Percentiles rank a stretch among this genome's conserved stretches.
Conservation (phyloP, 2,329 filamentous ascomycete species). For the Neopestalotiopsis sp. region DNA sequence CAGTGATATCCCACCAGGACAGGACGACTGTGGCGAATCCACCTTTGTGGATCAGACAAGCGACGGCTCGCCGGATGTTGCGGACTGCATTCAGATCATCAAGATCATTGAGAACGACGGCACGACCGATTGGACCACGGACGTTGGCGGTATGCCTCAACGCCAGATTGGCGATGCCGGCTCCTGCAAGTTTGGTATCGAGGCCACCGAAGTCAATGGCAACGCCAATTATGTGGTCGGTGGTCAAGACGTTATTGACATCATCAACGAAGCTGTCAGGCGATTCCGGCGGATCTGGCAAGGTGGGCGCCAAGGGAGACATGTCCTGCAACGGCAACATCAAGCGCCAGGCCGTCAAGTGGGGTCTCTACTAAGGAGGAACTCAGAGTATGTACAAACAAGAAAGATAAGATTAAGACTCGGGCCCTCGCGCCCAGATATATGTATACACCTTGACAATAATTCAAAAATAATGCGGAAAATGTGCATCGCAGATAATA, state of each 20-base stretch:
- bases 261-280: conserved; percentile 6
- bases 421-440: too few relatives aligned
- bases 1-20: not conserved
- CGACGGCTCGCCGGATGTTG: not conserved
- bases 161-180: conserved; percentile 12
- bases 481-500: too few relatives aligned
- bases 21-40: not conserved
- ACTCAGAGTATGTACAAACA: too few relatives aligned
- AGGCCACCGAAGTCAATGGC: not conserved
- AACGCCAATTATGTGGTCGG: conserved; percentile 14
- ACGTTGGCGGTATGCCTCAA: not conserved
- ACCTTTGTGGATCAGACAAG: not conserved
- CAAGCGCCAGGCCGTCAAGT: not conserved
- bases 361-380: not conserved
- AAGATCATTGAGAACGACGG: not conserved
- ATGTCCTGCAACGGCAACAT: conserved; percentile 14
- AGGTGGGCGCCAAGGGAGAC: conserved; percentile 12
- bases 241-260: conserved; percentile 19
- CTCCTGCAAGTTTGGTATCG: conserved; percentile 19
- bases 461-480: too few relatives aligned
- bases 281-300: not conserved
- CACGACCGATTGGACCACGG: not conserved
- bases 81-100: not conserved
- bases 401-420: not conserved
- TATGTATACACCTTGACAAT: too few relatives aligned